These are phyloP conservation scores for Hymenoscyphus fructigenus DNA, from an alignment of 2,329 filamentous ascomycete genomes.

Conservation along the genomic window DNA sequence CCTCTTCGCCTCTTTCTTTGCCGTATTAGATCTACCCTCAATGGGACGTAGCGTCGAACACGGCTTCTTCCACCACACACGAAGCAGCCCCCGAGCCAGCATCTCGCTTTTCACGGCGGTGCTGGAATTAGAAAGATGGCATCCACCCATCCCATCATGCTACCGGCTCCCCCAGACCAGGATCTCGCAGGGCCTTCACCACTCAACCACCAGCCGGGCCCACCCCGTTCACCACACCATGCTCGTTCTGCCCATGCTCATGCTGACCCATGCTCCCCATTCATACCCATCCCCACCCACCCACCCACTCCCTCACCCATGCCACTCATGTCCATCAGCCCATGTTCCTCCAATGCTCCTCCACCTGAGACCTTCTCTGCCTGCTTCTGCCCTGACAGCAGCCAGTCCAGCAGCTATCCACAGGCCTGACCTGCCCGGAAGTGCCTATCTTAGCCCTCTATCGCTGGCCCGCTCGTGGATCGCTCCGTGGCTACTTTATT, in stretches of 20 bases:
- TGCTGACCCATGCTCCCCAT: conserved; percentile 4
- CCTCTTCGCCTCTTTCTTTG: neutral
- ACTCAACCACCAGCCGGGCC: neutral
- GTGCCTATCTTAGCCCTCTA: conserved; percentile 35
- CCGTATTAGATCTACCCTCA: neutral
- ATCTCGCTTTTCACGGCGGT: conserved; percentile 1
- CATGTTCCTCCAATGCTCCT: conserved; percentile 15
- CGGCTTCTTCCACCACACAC: conserved; percentile 7
- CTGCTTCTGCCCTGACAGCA: conserved; percentile 3
- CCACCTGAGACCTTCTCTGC: conserved; percentile 7
- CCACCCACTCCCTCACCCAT: conserved; percentile 24
- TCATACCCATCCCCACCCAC: conserved; percentile 4
- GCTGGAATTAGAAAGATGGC: conserved; percentile 9
- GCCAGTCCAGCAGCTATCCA: neutral
- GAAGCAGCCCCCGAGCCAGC: neutral
- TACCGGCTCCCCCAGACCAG: conserved; percentile 10
- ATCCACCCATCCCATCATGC: conserved; percentile 5
- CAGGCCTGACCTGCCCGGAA: conserved; percentile 27
- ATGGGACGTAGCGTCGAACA: conserved; percentile 25
- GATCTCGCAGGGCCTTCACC: neutral
- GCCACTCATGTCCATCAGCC: conserved; percentile 12
- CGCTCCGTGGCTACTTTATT: conserved; percentile 37
- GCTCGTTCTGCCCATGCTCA: conserved; percentile 4
- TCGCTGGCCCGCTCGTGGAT: conserved; percentile 35
- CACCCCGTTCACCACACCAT: neutral